Conservation (phyloP, 441 rosid genomes). For the Hypseocharis bilobata region DNA sequence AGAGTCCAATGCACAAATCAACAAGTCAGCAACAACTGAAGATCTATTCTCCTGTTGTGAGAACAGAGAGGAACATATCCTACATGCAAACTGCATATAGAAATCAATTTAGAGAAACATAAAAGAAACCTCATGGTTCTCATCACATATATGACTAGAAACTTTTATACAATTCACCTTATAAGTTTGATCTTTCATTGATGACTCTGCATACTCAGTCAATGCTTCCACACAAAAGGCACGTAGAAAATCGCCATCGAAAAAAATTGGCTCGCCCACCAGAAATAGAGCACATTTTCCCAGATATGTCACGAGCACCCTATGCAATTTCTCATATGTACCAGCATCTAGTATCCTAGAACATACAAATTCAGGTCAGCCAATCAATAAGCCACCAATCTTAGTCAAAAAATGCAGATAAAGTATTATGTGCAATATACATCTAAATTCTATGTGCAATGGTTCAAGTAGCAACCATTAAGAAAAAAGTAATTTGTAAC, state of each 20-base stretch:
- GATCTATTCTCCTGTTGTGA: constrained; percentile 30
- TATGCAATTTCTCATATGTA: constrained; percentile 47
- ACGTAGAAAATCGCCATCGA: constrained; percentile 36
- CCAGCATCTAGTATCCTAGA: constrained; percentile 54
- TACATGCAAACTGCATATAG: constrained; percentile 57
- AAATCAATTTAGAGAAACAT: constrained; percentile 18
- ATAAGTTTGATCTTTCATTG: constrained; percentile 52
- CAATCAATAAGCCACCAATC: constrained; percentile 3
- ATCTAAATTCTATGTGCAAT: neutral
- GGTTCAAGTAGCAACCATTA: neutral
- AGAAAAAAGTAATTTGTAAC: neutral
- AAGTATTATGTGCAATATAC: neutral
- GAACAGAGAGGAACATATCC: constrained; percentile 51
- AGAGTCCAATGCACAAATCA: constrained; percentile 34
- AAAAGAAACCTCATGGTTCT: neutral
- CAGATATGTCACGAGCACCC: constrained; percentile 42
- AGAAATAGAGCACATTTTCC: constrained; percentile 47
- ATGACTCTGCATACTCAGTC: constrained; percentile 43
- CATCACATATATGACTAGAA: constrained; percentile 5
- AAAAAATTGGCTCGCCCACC: constrained; percentile 39
- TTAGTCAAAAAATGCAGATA: neutral
- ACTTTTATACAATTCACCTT: constrained; percentile 38
- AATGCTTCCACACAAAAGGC: constrained; percentile 40
- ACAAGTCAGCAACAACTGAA: constrained; percentile 32
- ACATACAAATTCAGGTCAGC: constrained; percentile 5